Percentiles rank a stretch among this genome's conserved stretches.
Conservation (phyloP, 2,329 filamentous ascomycete species). For the Cytospora leucostoma region DNA sequence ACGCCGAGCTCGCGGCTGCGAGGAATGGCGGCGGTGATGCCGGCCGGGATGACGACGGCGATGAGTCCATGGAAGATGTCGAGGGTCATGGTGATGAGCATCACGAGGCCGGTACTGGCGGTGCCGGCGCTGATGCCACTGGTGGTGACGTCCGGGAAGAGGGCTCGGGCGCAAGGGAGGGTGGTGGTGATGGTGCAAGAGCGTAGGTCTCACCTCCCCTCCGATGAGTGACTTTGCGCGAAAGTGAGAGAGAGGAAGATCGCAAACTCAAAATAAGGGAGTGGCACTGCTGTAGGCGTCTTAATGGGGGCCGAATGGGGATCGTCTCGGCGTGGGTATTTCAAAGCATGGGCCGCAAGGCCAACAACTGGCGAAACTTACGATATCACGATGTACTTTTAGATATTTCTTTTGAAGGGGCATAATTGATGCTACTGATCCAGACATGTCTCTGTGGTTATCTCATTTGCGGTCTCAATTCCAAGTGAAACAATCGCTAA, state of each 20-base stretch:
- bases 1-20: slow-evolving; percentile 68
- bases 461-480: slow-evolving; percentile 20
- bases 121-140: slow-evolving; percentile 82
- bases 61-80: slow-evolving; percentile 79
- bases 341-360: slow-evolving; percentile 18
- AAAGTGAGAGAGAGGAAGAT: not conserved
- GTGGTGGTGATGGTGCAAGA: slow-evolving; percentile 95
- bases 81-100: slow-evolving; percentile 64
- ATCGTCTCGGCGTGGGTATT: slow-evolving; percentile 14
- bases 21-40: slow-evolving; percentile 53
- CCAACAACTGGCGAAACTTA: slow-evolving; percentile 19
- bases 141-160: slow-evolving; percentile 91
- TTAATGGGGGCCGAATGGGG: not conserved
- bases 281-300: not conserved
- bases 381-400: slow-evolving; percentile 26
- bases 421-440: slow-evolving; percentile 24
- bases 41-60: slow-evolving; percentile 52
- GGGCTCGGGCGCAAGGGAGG: slow-evolving; percentile 83
- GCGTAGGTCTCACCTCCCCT: slow-evolving; percentile 78
- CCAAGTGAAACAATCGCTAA: slow-evolving; percentile 22
- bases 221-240: slow-evolving; percentile 10
- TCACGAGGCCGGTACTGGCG: slow-evolving; percentile 67
- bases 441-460: slow-evolving; percentile 33
- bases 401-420: slow-evolving; percentile 25
- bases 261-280: not conserved